phyloP scores from a whole-genome alignment of 2,329 filamentous ascomycete genomes.

The Cytospora piceae region DNA sequence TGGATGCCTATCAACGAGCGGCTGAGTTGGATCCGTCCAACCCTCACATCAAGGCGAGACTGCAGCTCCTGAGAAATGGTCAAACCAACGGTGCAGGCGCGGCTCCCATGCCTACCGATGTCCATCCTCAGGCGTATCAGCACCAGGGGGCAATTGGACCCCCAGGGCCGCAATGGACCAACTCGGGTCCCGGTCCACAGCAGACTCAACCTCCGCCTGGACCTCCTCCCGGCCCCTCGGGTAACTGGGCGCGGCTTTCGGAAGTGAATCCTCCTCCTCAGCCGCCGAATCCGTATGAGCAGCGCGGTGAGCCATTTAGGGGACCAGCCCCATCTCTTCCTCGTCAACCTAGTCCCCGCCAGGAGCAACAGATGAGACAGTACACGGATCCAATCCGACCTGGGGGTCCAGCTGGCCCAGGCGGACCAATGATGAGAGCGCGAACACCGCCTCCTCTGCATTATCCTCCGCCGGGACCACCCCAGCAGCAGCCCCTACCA shows the following conservation, averaged over 20 bases:
- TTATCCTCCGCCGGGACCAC: slow-evolving; percentile 57
- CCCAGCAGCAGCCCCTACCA: slow-evolving; percentile 44
- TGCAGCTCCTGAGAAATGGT: slow-evolving; percentile 85
- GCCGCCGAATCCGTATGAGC: slow-evolving; percentile 81
- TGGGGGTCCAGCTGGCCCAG: slow-evolving; percentile 31
- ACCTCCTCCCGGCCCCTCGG: slow-evolving; percentile 59
- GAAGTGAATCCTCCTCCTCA: slow-evolving; percentile 79
- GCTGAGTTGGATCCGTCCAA: slow-evolving; percentile 93
- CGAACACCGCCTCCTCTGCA: slow-evolving; percentile 53
- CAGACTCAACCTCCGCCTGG: slow-evolving; percentile 44
- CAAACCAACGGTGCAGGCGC: slow-evolving; percentile 73
- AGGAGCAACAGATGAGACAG: slow-evolving; percentile 69
- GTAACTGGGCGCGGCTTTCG: slow-evolving; percentile 68
- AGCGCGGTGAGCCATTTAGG: slow-evolving; percentile 69
- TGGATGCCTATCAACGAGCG: slow-evolving; percentile 93
- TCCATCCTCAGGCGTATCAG: slow-evolving; percentile 94
- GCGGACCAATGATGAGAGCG: slow-evolving; percentile 28
- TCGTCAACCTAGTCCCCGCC: slow-evolving; percentile 76
- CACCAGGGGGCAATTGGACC: slow-evolving; percentile 79
- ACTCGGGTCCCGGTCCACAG: slow-evolving; percentile 68
- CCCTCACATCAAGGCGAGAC: slow-evolving; percentile 91
- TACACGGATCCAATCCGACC: slow-evolving; percentile 69
- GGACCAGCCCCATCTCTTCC: slow-evolving; percentile 66
- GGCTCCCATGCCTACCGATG: slow-evolving; percentile 91
- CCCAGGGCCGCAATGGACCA: slow-evolving; percentile 87